These are phyloP conservation scores for Tricholoma bakamatsutake DNA, from an alignment of 768 basidiomycete species.

Conservation along the genomic window DNA sequence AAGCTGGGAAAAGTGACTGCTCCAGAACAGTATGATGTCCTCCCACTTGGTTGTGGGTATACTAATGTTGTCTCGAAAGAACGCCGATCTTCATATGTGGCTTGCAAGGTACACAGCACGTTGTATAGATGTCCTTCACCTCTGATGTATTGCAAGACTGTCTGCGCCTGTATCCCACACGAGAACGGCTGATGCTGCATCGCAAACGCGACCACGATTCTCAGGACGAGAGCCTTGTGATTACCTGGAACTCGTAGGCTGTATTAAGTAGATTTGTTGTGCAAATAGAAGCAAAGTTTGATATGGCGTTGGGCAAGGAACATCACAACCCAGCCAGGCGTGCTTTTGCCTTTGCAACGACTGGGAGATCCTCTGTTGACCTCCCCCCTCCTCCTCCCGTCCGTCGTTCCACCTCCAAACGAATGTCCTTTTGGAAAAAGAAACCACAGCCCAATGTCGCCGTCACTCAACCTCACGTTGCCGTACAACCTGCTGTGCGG, in stretches of 20 bases:
- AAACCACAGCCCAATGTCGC: constrained; percentile 54
- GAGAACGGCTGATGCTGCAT: constrained; percentile 63
- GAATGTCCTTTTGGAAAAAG: constrained; percentile 92
- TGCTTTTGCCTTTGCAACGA: constrained; percentile 6
- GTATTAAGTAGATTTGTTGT: too few relatives aligned
- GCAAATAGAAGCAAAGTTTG: not conserved
- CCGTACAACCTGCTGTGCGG: constrained; percentile 42
- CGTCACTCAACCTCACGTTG: constrained; percentile 55
- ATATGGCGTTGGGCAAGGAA: too few relatives aligned
- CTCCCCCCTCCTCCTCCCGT: constrained; percentile 47
- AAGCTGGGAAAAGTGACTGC: constrained; percentile 54
- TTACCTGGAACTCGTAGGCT: constrained; percentile 57
- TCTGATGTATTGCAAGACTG: constrained; percentile 39
- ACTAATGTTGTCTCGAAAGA: too few relatives aligned
- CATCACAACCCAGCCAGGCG: too few relatives aligned
- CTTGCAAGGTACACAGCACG: constrained; percentile 38
- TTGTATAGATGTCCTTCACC: not conserved
- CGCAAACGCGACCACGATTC: constrained; percentile 68
- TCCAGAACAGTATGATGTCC: constrained; percentile 64
- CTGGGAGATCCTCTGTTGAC: constrained; percentile 14
- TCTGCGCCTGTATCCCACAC: constrained; percentile 64
- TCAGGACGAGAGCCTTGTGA: constrained; percentile 46
- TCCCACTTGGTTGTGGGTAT: constrained; percentile 10
- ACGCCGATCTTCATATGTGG: constrained; percentile 81
- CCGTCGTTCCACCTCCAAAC: constrained; percentile 36